Evolutionary conservation across 1,284 basidiomycete genomes (phyloP), one percentile per base, ranked within the genome.

Genomic region (Afroboletus lepidellus): DNA sequence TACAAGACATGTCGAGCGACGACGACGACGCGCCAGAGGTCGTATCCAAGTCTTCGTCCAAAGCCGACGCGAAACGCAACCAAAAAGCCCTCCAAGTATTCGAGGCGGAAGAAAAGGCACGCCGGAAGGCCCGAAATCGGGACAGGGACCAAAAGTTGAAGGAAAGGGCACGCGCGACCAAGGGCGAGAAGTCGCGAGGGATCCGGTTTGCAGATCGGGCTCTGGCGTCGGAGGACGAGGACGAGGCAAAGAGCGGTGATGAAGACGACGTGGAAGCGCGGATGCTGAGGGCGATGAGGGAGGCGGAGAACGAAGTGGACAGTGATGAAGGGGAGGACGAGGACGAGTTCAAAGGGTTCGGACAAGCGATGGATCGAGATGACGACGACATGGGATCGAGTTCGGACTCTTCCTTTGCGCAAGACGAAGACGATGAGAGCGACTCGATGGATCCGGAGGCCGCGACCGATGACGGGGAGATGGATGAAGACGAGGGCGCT

Each of bases 1-100:
- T 15, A 23, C 54, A 51, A 36, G 62, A 59, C 6, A 4, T 13
- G 25, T 53, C 56, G 12, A 61, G 56, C 63, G 63, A 65, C 29
- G 72, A 65, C 29, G 72, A 74, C 33, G 74, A 74, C 18, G 73
- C 71, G 6, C 81, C 81, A 5, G 80, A 83, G 61, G 56, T 71
- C 0, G 54, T 80, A 13, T 69, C 75, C 2, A 72, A 77, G 5
- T 62, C 69, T 0, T 64, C 71, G 29, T 75, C 78, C 20, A 80
- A 74, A 60, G 66, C 69, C 24, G 55, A 65, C 13, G 67, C 65
- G n/a, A 64, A 69, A 55, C 61, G 67, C 21, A 60, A 63, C 37
- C 66, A 73, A 21, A 67, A 67, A 18, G 63, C 63, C 12, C 56
- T 72, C 2, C 66, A 66, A 46, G 65, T 69, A 41, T 72, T 72